Evolutionary conservation across 2,329 filamentous ascomycete genomes (phyloP).

Genomic region (Aphanoascus verrucosus): DNA sequence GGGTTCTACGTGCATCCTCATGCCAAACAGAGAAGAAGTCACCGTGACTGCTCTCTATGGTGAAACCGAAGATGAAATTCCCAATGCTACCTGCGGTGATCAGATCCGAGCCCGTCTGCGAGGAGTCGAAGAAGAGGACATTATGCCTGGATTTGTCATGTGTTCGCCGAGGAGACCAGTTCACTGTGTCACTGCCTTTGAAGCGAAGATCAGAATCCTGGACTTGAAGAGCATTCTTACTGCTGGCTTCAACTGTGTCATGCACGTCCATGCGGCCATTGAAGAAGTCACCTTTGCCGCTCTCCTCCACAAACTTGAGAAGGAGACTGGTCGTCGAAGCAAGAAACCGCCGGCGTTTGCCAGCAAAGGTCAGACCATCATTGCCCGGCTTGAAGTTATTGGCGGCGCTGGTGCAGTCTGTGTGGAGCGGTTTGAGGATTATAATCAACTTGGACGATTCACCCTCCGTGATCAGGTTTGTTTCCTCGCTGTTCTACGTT

Average conservation of each 20-base stretch:
- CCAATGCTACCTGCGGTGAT: slow-evolving; percentile 76
- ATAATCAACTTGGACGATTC: slow-evolving; percentile 85
- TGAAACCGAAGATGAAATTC: slow-evolving; percentile 88
- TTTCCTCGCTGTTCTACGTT: slow-evolving; percentile 20
- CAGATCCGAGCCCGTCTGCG: slow-evolving; percentile 86
- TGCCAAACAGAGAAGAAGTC: slow-evolving; percentile 81
- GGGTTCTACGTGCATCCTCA: slow-evolving; percentile 74
- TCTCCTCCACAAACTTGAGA: slow-evolving; percentile 87
- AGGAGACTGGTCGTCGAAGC: slow-evolving; percentile 85
- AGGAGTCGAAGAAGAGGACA: slow-evolving; percentile 94
- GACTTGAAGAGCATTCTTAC: slow-evolving; percentile 90
- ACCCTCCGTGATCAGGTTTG: slow-evolving; percentile 77
- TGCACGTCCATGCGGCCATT: slow-evolving; percentile 94
- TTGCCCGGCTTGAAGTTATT: slow-evolving; percentile 79
- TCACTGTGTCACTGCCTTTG: slow-evolving; percentile 78
- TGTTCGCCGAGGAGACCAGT: slow-evolving; percentile 91
- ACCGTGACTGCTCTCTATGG: slow-evolving; percentile 80
- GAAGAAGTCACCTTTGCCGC: slow-evolving; percentile 90
- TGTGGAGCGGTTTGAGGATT: slow-evolving; percentile 90
- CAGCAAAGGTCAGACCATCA: slow-evolving; percentile 68
- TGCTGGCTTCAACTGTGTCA: slow-evolving; percentile 92
- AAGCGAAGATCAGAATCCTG: slow-evolving; percentile 91
- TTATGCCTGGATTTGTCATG: slow-evolving; percentile 87
- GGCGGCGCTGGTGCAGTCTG: slow-evolving; percentile 80
- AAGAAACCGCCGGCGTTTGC: slow-evolving; percentile 89